A percentile compares a stretch with the other conserved stretches of the same genome.
phyloP scores from a whole-genome alignment of 139 green algal genomes.

The Trebouxia sp. region DNA sequence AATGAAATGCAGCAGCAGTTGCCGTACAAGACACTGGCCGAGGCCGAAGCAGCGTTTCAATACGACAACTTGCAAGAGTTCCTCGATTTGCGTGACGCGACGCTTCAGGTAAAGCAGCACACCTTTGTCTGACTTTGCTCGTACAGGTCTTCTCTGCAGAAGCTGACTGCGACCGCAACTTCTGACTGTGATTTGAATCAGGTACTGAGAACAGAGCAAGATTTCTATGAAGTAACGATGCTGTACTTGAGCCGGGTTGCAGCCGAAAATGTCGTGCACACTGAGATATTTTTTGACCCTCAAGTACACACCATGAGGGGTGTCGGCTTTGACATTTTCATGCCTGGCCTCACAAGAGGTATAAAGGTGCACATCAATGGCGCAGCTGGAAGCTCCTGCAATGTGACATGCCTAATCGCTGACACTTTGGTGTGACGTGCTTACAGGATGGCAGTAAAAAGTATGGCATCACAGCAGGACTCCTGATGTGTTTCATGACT shows the following conservation, averaged over 20 bases:
- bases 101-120: conserved; percentile 34
- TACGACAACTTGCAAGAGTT: conserved; percentile 45
- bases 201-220: conserved; percentile 16
- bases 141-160: no score
- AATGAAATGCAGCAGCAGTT: conserved; percentile 45
- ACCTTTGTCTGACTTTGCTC: background rate
- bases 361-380: no score
- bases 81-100: conserved; percentile 41
- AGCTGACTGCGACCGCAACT: no score
- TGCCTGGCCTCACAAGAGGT: conserved; percentile 6
- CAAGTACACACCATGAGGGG: conserved; percentile 47
- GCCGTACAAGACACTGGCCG: conserved; percentile 25
- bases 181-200: background rate
- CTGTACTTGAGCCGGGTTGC: conserved; percentile 47
- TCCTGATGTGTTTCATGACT: conserved; percentile 65
- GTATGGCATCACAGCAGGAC: conserved; percentile 28
- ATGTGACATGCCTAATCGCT: no score
- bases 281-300: conserved; percentile 59
- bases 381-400: no score
- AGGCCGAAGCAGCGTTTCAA: conserved; percentile 27
- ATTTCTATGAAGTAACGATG: conserved; percentile 52
- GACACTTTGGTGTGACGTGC: no score
- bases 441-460: conserved; percentile 26
- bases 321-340: background rate
- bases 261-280: conserved; percentile 44